phyloP scores from a whole-genome alignment of 1,139 yeast species.

The Nematodospora anomalae region DNA sequence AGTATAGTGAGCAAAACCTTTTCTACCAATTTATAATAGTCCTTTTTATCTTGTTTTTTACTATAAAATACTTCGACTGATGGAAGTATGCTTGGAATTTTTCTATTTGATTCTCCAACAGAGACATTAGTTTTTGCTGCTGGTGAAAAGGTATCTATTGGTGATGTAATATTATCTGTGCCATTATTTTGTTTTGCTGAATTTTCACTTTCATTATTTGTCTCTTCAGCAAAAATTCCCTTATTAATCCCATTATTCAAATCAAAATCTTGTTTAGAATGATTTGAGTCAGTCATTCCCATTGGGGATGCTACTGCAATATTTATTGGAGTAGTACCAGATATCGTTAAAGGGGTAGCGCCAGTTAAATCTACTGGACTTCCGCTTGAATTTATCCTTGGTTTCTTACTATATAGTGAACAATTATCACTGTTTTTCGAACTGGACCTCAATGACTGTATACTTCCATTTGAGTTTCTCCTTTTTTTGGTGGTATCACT shows the following conservation, averaged over 20 bases:
- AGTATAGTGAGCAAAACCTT: conserved; percentile 29
- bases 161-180: conserved; percentile 4
- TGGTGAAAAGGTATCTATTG: conserved; percentile 11
- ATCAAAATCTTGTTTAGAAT: conserved; percentile 3
- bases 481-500: conserved; percentile 19
- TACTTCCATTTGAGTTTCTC: conserved; percentile 14
- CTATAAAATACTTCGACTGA: conserved; percentile 22
- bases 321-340: conserved; percentile 2
- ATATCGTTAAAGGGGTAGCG: conserved; percentile 1
- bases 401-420: conserved; percentile 7
- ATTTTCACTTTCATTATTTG: neutral
- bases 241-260: neutral
- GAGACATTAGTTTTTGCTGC: neutral
- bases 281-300: conserved; percentile 5
- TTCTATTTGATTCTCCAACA: conserved; percentile 8
- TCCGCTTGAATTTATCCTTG: conserved; percentile 3
- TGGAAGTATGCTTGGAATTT: conserved; percentile 20
- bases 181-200: neutral
- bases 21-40: conserved; percentile 33
- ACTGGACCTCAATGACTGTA: conserved; percentile 7
- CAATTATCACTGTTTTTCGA: neutral
- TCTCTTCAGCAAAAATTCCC: neutral
- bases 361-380: conserved; percentile 5
- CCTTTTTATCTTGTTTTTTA: conserved; percentile 20
- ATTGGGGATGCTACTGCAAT: conserved; percentile 2